Evolutionary conservation across 2,329 filamentous ascomycete species (phyloP).

Genomic region (Xylaria sp.): DNA sequence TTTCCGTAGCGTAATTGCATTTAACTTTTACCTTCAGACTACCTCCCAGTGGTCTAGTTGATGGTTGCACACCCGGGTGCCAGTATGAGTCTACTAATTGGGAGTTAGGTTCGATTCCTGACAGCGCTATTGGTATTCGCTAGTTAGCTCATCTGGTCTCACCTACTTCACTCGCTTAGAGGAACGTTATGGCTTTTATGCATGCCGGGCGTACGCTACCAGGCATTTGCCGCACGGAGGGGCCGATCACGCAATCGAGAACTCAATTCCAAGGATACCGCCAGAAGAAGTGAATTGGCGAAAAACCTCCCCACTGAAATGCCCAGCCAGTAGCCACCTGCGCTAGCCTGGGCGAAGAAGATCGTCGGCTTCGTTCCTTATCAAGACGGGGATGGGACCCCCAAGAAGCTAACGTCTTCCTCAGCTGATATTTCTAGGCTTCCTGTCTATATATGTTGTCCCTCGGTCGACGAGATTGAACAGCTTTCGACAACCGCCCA

Average conservation of each 20-base stretch:
- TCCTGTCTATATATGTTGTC: not conserved
- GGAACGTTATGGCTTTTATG: slow-evolving; percentile 16
- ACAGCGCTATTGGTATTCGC: no score
- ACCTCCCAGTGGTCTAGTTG: no score
- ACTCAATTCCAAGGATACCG: not conserved
- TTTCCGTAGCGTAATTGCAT: no score
- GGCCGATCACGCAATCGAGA: slow-evolving; percentile 33
- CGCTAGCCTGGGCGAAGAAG: slow-evolving; percentile 13
- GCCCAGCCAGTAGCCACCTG: not conserved
- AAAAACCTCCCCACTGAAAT: slow-evolving; percentile 16
- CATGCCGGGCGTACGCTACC: not conserved
- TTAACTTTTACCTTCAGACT: no score
- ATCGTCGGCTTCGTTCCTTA: slow-evolving; percentile 4
- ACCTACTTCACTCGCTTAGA: no score
- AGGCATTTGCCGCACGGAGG: slow-evolving; percentile 10
- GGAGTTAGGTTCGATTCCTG: no score
- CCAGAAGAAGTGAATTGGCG: not conserved
- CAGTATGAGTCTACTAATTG: no score
- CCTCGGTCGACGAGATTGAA: not conserved
- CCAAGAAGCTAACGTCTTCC: slow-evolving; percentile 6
- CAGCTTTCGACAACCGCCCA: not conserved
- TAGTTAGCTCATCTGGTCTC: no score
- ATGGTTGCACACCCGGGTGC: no score
- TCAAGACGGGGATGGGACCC: slow-evolving; percentile 6
- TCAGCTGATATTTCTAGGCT: not conserved